Evolutionary conservation across 768 basidiomycete species (phyloP), one percentile per base, ranked within the genome.

Genomic region (Leccinum fibrillosum): DNA sequence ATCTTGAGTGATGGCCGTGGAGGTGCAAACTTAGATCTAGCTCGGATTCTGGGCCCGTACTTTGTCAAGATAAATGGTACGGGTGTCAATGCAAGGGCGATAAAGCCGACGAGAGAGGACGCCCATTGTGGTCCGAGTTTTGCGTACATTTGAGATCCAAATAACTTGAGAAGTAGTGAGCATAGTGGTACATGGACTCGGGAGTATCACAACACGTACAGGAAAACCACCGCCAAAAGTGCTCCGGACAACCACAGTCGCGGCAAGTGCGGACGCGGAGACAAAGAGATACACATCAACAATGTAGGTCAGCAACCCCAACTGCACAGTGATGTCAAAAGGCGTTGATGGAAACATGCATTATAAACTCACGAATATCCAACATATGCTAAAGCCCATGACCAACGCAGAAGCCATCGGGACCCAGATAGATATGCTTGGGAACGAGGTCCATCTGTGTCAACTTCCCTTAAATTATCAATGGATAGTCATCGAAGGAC

Each of bases 281-380:
- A 78, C 74, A 57, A 75, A 67, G 21, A 83, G 69, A 63, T 86
- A 86, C 4, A 81, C 76, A 68, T 86, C 86, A 44, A 87, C 80
- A 35, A 85, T 79, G 63, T 88, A 88, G 61, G 83, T 86, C 61
- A 84, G 69, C 49, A 84, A 66, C 10, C 78, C 74, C 54, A 85
- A 64, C 85, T 85, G 54, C 11, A 53, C 17, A 12, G 44, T 23
- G 11, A 25, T 13, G 19, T 66, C 13, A 61, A 39, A 50, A 15
- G 39, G 23, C 15, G n/a, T 15, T 2, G 37, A 39, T 5, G n/a
- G 23, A 48, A n/a, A 59, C 11, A 52, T 50, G 4, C 9, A 42
- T 42, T 52, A 39, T 34, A 11, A 26, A 75, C 83, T 56, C 60
- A 85, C 83, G 64, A 84, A 85, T 21, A 86, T 78, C 65, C 79